Base-by-base conservation (phyloP, 2,329 filamentous ascomycete genomes). In the Sclerotiophoma versabilis region DNA sequence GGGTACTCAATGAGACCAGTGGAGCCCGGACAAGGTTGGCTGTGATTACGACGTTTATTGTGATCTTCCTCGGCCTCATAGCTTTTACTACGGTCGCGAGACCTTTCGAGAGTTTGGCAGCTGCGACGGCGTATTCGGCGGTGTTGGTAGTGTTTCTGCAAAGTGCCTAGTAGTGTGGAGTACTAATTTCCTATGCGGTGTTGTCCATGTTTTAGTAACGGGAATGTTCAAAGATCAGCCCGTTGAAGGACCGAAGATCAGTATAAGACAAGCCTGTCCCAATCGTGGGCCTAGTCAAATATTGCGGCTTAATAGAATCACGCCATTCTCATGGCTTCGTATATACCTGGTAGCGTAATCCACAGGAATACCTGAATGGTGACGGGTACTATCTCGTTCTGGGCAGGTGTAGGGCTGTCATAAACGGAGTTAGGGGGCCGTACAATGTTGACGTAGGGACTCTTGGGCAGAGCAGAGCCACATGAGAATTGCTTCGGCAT, bases 371-470 rank as follows among this genome's bases (percentile, higher is more conserved):
- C 47, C 19, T 43, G 37, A 30, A 50, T 25, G 4, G 47, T 43
- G 9, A 43, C 25, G n/a, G 30, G 47, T 19, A 50, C 12, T 12
- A 27, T 43, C 19, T 9, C n/a, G 14, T 43, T 12, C 4, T 44
- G 7, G 0, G 36, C 10, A 32, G 17, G 32, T 3, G 37, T 26
- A 9, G 32, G 14, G 23, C 22, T 26, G 11, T 50, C 48, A 14
- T 37, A 22, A 3, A 43, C 15, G 1, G 38, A 15, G 9, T 36
- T 50, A 5, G 47, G 38, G 10, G 39, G 47, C 34, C 46, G 46
- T 10, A 37, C 33, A n/a, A 50, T 32, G 11, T 50, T 43, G 47
- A 50, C 47, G 8, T 43, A 50, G 5, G 47, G 32, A 20, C 38
- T 43, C 26, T 49, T 41, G 20, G 36, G 36, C 11, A 49, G 15